These are phyloP conservation scores for Camelina sativa DNA, from an alignment of 345 rosid genomes.

Conservation along the genomic window DNA sequence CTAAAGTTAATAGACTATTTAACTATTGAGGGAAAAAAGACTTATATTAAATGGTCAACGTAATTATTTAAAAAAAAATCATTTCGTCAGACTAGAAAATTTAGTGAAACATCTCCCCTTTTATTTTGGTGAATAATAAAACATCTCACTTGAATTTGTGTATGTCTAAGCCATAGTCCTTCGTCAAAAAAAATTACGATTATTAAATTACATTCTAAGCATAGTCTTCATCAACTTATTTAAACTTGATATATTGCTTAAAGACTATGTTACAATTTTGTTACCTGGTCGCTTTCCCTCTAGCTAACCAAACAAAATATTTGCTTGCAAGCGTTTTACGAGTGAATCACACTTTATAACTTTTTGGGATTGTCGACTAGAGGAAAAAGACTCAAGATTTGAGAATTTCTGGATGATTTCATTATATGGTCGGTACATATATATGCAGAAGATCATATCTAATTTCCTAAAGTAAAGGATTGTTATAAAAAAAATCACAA, in stretches of 20 bases:
- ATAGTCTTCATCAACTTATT: too few species aligned
- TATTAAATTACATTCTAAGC: too few species aligned
- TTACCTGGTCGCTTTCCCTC: slow-evolving; percentile 7
- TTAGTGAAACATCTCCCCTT: too few species aligned
- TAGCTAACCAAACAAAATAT: slow-evolving; percentile 4
- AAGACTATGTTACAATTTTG: neutral
- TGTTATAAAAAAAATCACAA: neutral
- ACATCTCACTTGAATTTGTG: too few species aligned
- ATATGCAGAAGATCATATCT: neutral
- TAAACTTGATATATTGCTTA: neutral
- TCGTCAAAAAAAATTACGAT: too few species aligned
- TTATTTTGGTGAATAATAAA: too few species aligned
- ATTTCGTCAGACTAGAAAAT: too few species aligned
- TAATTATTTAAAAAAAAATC: too few species aligned
- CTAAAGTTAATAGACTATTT: too few species aligned
- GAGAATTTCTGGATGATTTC: neutral
- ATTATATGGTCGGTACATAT: neutral
- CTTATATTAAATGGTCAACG: too few species aligned
- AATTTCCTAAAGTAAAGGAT: neutral
- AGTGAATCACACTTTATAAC: neutral
- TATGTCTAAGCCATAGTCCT: too few species aligned
- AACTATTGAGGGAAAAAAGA: too few species aligned
- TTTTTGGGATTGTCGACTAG: neutral
- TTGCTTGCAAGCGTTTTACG: slow-evolving; percentile 14
- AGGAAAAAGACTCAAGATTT: neutral